Percentiles rank a stretch among this genome's conserved stretches.
These are phyloP conservation scores for Zhuliangozyma parablackwelliae DNA, from an alignment of 1,139 yeast species.

Conservation along the genomic window DNA sequence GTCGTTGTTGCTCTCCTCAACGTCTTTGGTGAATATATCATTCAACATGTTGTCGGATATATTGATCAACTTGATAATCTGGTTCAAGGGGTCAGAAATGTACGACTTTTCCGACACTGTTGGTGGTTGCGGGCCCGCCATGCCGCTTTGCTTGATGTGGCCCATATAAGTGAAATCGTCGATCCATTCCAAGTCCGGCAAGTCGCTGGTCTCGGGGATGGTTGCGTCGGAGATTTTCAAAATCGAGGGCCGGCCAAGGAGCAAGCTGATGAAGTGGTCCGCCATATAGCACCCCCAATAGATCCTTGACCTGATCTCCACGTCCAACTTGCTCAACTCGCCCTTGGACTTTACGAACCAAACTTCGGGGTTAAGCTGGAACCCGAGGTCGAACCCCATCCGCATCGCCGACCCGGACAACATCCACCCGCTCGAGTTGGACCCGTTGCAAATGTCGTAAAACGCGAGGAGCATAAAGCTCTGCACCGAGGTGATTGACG, in stretches of 20 bases:
- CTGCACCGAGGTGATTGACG: constrained; percentile 45
- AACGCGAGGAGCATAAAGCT: constrained; percentile 48
- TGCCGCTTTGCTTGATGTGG: constrained; percentile 13
- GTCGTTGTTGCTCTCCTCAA: constrained; percentile 19
- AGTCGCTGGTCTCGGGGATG: constrained; percentile 56
- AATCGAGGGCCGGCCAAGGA: constrained; percentile 56
- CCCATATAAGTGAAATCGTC: constrained; percentile 42
- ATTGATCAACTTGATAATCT: constrained; percentile 45
- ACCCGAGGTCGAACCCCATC: constrained; percentile 63
- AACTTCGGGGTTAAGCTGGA: constrained; percentile 58
- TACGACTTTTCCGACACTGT: constrained; percentile 19
- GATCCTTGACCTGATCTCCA: constrained; percentile 54
- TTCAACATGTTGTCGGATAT: constrained; percentile 53
- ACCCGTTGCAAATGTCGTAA: constrained; percentile 54
- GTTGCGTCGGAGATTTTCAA: constrained; percentile 55
- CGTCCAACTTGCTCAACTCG: constrained; percentile 34
- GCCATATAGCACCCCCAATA: constrained; percentile 69
- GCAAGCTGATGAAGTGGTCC: constrained; percentile 57
- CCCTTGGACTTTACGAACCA: constrained; percentile 42
- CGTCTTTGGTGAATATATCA: constrained; percentile 44
- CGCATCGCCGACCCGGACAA: constrained; percentile 57
- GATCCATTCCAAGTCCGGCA: constrained; percentile 57
- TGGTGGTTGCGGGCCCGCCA: constrained; percentile 4
- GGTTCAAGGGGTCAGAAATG: constrained; percentile 45
- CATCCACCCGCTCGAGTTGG: constrained; percentile 59